These are phyloP conservation scores for Candida coleopterorum DNA, from an alignment of 805 yeast genomes.

Conservation along the genomic window DNA sequence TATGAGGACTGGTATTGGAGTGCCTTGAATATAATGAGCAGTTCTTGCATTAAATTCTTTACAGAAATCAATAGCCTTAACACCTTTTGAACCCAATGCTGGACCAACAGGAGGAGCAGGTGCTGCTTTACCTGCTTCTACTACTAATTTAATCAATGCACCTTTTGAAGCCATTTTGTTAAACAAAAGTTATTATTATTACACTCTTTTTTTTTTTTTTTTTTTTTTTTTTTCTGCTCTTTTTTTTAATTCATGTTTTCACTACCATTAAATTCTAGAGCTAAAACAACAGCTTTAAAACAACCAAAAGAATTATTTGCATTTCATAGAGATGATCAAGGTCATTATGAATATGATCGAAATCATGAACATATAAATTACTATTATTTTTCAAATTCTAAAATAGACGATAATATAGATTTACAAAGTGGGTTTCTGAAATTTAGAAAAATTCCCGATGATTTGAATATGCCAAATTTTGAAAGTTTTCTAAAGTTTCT, in stretches of 20 bases:
- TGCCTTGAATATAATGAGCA: slow-evolving; percentile 78
- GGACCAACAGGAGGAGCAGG: slow-evolving; percentile 99
- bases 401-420: slow-evolving; percentile 52
- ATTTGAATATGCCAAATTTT: slow-evolving; percentile 50
- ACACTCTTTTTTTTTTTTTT: slow-evolving; percentile 3
- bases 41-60: slow-evolving; percentile 98
- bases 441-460: slow-evolving; percentile 54
- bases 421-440: slow-evolving; percentile 59
- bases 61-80: slow-evolving; percentile 96
- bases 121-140: slow-evolving; percentile 96
- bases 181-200: no score
- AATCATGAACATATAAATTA: slow-evolving; percentile 48
- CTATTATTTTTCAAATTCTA: slow-evolving; percentile 75
- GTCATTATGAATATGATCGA: slow-evolving; percentile 35
- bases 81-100: slow-evolving; percentile 97
- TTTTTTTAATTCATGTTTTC: slow-evolving; percentile 9
- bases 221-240: not conserved
- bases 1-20: slow-evolving; percentile 82
- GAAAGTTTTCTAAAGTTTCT: slow-evolving; percentile 56
- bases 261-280: slow-evolving; percentile 44
- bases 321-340: slow-evolving; percentile 59
- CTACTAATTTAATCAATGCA: slow-evolving; percentile 78
- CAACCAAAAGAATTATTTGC: slow-evolving; percentile 82
- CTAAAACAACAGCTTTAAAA: slow-evolving; percentile 63
- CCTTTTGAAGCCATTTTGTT: slow-evolving; percentile 37